Evolutionary conservation across 2,329 filamentous ascomycete species (phyloP), one percentile per base, ranked within the genome.

Genomic region (Pseudocercospora fuligena): DNA sequence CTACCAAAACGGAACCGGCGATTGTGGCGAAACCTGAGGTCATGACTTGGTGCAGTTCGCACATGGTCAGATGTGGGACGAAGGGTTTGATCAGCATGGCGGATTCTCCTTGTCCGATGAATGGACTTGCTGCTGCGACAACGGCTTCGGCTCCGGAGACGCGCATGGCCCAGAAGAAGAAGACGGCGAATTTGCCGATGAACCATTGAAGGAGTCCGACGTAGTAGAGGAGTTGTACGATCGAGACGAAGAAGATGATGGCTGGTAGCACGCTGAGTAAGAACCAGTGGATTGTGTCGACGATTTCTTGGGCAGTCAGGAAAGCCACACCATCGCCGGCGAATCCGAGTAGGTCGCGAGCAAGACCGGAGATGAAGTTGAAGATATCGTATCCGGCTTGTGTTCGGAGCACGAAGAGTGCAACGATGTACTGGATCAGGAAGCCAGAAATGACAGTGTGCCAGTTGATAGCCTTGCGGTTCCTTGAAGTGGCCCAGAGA

Each of bases 61-160:
- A 92, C 76, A 89, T 86, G 69, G 94, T 97, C 75, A 97, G 87
- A 79, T 95, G 90, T 11, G 92, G 84, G 56, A 97, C 89, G 78
- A 96, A 97, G 0, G 93, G 93, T 63, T 89, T 89, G 79, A 97
- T 93, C 75, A 97, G 83, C 91, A 97, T 96, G 67, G 92, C 93
- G 25, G 92, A 95, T 84, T 97, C 94, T 76, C 94, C 93, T 82
- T 97, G 93, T 8, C 94, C 94, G 75, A 97, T 95, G 81, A 97
- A 97, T 8, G 94, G 94, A 0, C 93, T 96, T 9, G 94, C 93
- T 36, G 94, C 92, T 36, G 94, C 94, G 66, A 97, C 94, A 59
- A 97, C 91, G n/a, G 94, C 93, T 80, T 97, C 94, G 54, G 92
- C 92, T 68, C 94, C 94, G 4, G 93, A 97, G 5, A 97, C 92